Evolutionary conservation across 768 basidiomycete species (phyloP), one percentile per base, ranked within the genome.

Genomic region (Clitopilus hobsonii): DNA sequence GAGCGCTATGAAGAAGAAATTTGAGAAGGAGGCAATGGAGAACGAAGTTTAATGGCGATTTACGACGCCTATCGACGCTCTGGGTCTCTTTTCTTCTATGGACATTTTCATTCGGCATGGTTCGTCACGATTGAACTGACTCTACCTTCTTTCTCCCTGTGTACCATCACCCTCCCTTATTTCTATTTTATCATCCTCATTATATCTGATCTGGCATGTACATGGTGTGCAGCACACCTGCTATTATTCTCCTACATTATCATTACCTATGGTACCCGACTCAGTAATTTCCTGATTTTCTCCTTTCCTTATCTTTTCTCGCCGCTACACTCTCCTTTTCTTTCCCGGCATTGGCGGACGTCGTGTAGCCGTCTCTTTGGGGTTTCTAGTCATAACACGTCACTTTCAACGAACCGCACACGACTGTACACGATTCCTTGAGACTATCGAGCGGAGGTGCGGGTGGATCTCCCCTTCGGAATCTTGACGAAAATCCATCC

Each of bases 1-100:
- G 80, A 90, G 88, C 64, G 82, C 86, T 6, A 88, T 91, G 82
- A 91, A 91, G 75, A 91, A 91, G 76, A 83, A 78, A 59, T 77
- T 82, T 57, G 89, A 91, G 69, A 83, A 83, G 63, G 89, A 91
- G 64, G 76, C 76, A 23, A 76, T 82, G 78, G 86, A 88, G 61
- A 75, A 79, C 60, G 84, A 86, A 32, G 52, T 38, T n/a, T 61
- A 51, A 61, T 38, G 3, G 24, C 25, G 16, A 7, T 49, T 49
- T 51, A 25, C 20, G 20, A 18, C 14, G 7, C 26, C 13, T 18
- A 10, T 25, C n/a, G 18, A 8, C 24, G 10, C 16, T 54, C 45
- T 38, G 30, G 29, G 25, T 26, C 38, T 28, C 24, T 26, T 28
- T 23, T 47, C 30, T 38, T 30, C 14, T n/a, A n/a, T n/a, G n/a